Evolutionary conservation across 208 protist genomes (phyloP).

Genomic region (Leishmania aethiopica): DNA sequence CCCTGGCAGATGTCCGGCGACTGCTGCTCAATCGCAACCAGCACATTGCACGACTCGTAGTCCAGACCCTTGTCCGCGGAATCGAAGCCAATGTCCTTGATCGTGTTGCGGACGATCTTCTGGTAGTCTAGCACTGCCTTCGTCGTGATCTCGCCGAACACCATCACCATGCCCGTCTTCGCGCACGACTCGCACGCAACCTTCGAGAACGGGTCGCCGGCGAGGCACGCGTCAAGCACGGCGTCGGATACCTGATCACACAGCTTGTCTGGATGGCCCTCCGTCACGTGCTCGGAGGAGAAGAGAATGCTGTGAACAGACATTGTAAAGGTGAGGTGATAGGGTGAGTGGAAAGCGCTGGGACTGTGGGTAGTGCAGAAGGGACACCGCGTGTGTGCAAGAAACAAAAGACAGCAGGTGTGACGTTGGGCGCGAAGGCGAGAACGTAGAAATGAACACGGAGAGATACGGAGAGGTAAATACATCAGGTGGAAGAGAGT

Average conservation of each 20-base stretch:
- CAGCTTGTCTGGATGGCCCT: slow-evolving; percentile 99
- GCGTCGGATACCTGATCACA: slow-evolving; percentile 99
- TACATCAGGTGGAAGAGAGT: not conserved
- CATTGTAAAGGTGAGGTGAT: slow-evolving; percentile 37
- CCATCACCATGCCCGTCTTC: slow-evolving; percentile 99
- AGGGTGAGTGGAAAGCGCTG: not conserved
- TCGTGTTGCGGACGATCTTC: slow-evolving; percentile 95
- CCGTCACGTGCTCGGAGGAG: slow-evolving; percentile 99
- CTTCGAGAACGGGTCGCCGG: slow-evolving; percentile 96
- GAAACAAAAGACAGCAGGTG: not conserved
- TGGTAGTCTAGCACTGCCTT: slow-evolving; percentile 98
- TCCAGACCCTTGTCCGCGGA: slow-evolving; percentile 95
- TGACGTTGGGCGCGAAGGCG: not conserved
- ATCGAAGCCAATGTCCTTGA: slow-evolving; percentile 99
- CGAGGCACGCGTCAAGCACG: slow-evolving; percentile 99
- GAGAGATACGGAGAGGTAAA: not conserved
- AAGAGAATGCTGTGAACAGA: slow-evolving; percentile 96
- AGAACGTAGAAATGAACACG: not conserved
- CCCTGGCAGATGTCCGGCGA: slow-evolving; percentile 98
- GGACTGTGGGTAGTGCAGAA: not conserved
- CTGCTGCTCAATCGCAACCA: slow-evolving; percentile 98
- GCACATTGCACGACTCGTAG: slow-evolving; percentile 98
- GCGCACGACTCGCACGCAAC: slow-evolving; percentile 98
- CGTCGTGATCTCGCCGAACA: slow-evolving; percentile 99
- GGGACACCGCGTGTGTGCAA: not conserved